Percentiles rank a stretch among this genome's conserved stretches.
phyloP scores from a whole-genome alignment of 1,284 basidiomycete genomes.

The Sanghuangporus sanghuang region DNA sequence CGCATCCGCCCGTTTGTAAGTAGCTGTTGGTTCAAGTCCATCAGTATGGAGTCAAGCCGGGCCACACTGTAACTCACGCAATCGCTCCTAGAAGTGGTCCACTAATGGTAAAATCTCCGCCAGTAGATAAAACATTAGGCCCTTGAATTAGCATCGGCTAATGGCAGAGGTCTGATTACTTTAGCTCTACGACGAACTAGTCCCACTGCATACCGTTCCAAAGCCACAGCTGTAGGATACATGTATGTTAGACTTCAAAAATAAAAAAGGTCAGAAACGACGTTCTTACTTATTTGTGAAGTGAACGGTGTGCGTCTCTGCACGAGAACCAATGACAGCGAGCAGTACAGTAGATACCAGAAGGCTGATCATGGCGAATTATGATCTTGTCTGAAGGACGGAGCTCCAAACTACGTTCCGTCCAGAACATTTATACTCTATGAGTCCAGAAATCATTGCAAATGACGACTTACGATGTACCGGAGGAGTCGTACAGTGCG shows the following conservation, averaged over 20 bases:
- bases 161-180: not conserved
- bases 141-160: slow-evolving; percentile 21
- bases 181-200: not conserved
- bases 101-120: slow-evolving; percentile 16
- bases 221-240: slow-evolving; percentile 17
- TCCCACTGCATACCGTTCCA: slow-evolving; percentile 17
- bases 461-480: not conserved
- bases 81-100: slow-evolving; percentile 19
- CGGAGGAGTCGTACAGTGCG: not conserved
- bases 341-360: not conserved
- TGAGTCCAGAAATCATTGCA: not conserved
- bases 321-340: slow-evolving; percentile 1
- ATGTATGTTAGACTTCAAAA: no score
- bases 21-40: not conserved
- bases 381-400: not conserved
- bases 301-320: slow-evolving; percentile 20
- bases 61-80: slow-evolving; percentile 11
- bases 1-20: slow-evolving; percentile 16
- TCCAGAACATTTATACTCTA: not conserved
- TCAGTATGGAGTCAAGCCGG: not conserved
- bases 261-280: no score
- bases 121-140: slow-evolving; percentile 20
- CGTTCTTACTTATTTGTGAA: slow-evolving; percentile 19
- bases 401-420: not conserved
- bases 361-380: not conserved